phyloP scores from a whole-genome alignment of 2,329 filamentous ascomycete genomes.

The Pseudohalonectria lignicola region DNA sequence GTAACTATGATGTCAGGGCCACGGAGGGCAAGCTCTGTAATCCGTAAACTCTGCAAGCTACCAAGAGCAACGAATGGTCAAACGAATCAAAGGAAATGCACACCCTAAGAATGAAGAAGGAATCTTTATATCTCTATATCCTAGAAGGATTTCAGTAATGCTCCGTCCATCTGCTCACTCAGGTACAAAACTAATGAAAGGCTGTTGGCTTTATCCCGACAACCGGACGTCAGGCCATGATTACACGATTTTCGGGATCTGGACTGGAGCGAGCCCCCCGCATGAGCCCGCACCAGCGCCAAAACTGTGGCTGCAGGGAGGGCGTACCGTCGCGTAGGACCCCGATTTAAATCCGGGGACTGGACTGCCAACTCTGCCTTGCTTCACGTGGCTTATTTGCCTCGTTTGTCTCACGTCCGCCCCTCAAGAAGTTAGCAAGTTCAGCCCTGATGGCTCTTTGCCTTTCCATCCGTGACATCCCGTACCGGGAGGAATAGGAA shows the following conservation, averaged over 20 bases:
- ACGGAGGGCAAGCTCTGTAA: not conserved
- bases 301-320: no score
- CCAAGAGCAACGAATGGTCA: not conserved
- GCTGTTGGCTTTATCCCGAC: not conserved
- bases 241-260: slow-evolving; percentile 1
- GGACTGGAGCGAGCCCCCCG: not conserved
- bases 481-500: not conserved
- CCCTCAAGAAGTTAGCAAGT: not conserved
- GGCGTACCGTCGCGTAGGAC: not conserved
- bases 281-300: no score
- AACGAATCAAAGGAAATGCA: not conserved
- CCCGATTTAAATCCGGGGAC: not conserved
- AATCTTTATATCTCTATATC: not conserved
- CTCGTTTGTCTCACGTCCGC: no score
- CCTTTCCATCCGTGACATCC: no score
- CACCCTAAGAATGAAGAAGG: not conserved
- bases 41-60: not conserved
- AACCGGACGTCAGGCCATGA: not conserved
- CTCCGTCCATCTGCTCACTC: not conserved
- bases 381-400: no score
- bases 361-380: not conserved
- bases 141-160: no score
- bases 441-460: not conserved
- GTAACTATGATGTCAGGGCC: not conserved
- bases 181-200: not conserved